phyloP scores from a whole-genome alignment of 768 basidiomycete species.

The Saitozyma sp. region DNA sequence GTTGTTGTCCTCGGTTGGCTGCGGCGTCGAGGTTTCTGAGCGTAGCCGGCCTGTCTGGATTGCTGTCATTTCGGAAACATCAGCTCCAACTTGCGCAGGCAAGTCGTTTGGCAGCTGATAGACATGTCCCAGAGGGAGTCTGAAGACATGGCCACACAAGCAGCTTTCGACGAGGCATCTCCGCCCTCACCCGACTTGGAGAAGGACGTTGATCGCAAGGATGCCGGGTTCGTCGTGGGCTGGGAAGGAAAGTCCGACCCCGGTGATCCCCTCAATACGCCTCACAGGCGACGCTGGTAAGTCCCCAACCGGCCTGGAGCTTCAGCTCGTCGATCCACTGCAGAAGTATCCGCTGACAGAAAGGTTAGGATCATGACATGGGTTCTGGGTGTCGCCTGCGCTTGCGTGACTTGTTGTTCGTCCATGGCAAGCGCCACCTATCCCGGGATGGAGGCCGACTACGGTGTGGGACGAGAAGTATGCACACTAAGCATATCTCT shows the following conservation, averaged over 20 bases:
- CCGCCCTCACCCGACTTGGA: background rate
- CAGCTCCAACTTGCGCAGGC: too few relatives aligned
- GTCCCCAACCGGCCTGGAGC: background rate
- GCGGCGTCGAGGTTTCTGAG: too few relatives aligned
- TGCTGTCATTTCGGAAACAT: too few relatives aligned
- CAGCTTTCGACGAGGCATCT: too few relatives aligned
- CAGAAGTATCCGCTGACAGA: conserved; percentile 1
- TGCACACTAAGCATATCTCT: conserved; percentile 59
- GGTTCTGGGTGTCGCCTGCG: conserved; percentile 27
- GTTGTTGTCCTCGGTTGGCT: too few relatives aligned
- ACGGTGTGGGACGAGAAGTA: conserved; percentile 62
- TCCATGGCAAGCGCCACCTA: conserved; percentile 64
- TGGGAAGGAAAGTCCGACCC: conserved; percentile 40
- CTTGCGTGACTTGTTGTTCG: conserved; percentile 51
- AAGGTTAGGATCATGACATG: conserved; percentile 25
- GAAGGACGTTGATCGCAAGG: conserved; percentile 4
- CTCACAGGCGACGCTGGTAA: conserved; percentile 35
- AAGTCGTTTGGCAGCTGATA: too few relatives aligned
- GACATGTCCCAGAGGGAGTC: too few relatives aligned
- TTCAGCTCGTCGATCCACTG: background rate
- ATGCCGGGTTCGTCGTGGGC: conserved; percentile 15
- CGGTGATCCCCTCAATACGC: conserved; percentile 34
- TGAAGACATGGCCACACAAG: too few relatives aligned
- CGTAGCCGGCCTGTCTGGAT: too few relatives aligned
- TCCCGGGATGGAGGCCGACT: conserved; percentile 58